Base-by-base conservation (phyloP, 2,329 filamentous ascomycete species). In the Alternaria arborescens region DNA sequence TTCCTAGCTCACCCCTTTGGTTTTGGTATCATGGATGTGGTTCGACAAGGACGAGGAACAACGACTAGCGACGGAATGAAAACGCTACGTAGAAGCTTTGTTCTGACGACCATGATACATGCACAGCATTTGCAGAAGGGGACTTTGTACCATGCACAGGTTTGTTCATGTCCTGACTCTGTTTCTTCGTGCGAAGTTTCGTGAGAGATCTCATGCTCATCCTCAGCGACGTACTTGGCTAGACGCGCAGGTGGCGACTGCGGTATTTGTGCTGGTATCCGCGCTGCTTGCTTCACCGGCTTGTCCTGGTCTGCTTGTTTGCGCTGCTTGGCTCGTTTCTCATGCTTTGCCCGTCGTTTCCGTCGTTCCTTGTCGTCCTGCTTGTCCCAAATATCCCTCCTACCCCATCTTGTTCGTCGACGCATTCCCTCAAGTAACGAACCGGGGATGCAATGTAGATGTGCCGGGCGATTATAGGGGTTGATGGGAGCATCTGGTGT, bases 401-500 rank as follows among this genome's bases (percentile, higher is more conserved):
- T 18, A 7, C 34, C 42, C 55, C 55, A 58, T 16, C 44, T 50
- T n/a, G 52, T 63, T 11, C 51, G 55, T 11, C 41, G 8, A n/a
- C 20, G 26, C 26, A 47, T 22, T 10, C 26, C n/a, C 30, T 58
- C 55, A 20, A 58, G 10, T 14, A 32, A 3, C 7, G 48, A 38
- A 4, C 55, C 55, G 0, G 55, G 16, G 7, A 58, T 10, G 8
- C 20, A 53, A 18, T 53, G 42, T 12, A 47, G 8, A 20, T 58
- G 32, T 12, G 12, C 7, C 4, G 50, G 48, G 12, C 40, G 52
- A 24, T 50, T 34, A 8, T 43, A 24, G 24, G 22, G 30, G 8
- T 58, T 61, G 16, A 47, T 18, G 20, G 48, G 36, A 7, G 42
- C 54, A 50, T 58, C 40, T 1, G 91, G 91, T 0, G 97, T 93